Conservation (phyloP, 768 basidiomycete species). For the Pholiota molesta region DNA sequence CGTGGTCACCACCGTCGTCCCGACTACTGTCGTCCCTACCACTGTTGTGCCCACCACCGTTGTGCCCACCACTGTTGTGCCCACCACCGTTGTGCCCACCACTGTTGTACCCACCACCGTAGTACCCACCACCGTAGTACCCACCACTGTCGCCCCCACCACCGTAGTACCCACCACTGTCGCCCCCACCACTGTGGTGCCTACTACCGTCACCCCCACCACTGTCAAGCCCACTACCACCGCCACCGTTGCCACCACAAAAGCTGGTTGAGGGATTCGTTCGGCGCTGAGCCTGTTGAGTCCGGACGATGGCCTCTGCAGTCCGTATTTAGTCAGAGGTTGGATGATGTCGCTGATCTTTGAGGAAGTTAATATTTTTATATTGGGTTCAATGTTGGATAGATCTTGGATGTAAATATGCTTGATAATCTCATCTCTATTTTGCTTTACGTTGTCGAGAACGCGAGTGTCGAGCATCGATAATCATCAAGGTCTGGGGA, state of each 20-base stretch:
- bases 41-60: neutral
- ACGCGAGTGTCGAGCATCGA: no score
- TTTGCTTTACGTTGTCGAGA: no score
- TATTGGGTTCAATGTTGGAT: neutral
- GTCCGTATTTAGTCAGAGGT: neutral
- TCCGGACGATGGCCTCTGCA: neutral
- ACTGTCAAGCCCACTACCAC: no score
- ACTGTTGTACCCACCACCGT: neutral
- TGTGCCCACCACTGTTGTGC: neutral
- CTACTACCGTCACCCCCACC: neutral
- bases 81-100: neutral
- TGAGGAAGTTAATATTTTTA: neutral
- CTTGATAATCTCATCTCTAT: neutral
- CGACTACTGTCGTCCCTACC: neutral
- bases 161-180: neutral
- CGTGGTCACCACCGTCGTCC: slow-evolving; percentile 1
- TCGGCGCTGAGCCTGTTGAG: neutral
- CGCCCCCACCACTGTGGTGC: neutral
- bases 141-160: neutral
- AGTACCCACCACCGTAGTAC: neutral
- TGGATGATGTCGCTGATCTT: neutral
- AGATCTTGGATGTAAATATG: neutral
- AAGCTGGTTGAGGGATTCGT: neutral
- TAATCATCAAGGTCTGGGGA: no score
- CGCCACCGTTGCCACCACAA: neutral